Evolutionary conservation across 2,329 filamentous ascomycete genomes (phyloP).

Genomic region (Thielaviopsis musarum): DNA sequence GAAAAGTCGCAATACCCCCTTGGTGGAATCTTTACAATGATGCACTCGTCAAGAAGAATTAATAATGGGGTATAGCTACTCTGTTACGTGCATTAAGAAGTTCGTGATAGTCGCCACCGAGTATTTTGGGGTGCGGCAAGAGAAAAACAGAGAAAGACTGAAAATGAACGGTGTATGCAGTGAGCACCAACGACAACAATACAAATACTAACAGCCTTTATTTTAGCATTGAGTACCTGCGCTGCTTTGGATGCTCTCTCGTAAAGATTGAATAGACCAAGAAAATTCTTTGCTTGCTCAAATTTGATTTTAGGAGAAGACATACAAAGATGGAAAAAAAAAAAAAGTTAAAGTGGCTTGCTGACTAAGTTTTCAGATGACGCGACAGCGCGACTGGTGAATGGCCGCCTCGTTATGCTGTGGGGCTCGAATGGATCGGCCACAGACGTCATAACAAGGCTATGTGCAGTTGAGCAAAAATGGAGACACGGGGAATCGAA

Average conservation of each 20-base stretch:
- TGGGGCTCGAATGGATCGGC: not conserved
- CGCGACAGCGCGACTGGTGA: conserved; percentile 10
- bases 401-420: not conserved
- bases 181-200: not conserved
- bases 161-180: not conserved
- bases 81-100: not conserved
- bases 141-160: not conserved
- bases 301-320: not conserved
- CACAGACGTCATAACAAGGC: not conserved
- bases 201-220: not conserved
- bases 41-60: not conserved
- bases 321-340: not conserved
- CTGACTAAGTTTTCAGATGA: not conserved
- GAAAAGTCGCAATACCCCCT: not conserved
- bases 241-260: not conserved
- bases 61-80: not conserved
- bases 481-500: conserved; percentile 6
- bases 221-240: not conserved
- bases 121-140: not conserved
- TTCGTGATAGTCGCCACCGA: not conserved
- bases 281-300: not conserved
- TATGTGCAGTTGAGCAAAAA: not conserved
- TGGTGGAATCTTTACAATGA: not conserved
- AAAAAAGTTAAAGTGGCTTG: not conserved
- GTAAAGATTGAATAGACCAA: not conserved